Evolutionary conservation across 2,329 filamentous ascomycete genomes (phyloP), one percentile per base, ranked within the genome.

Genomic region (Graphilbum fragrans): DNA sequence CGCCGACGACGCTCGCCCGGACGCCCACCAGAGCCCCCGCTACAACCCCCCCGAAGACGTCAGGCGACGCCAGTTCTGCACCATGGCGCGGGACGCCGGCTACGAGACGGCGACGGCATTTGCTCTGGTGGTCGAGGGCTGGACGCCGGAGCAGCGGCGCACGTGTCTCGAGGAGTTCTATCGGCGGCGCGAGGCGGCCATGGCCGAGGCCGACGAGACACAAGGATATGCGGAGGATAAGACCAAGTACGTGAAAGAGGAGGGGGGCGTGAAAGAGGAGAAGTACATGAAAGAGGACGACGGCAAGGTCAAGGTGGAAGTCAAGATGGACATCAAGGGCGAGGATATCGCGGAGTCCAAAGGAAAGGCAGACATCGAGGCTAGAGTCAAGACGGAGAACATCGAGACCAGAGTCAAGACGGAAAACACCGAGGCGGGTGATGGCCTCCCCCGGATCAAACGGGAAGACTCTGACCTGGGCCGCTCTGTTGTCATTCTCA

Each of bases 101-200:
- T 94, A 86, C 55, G 65, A 70, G 1, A 80, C 75, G 55, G 79
- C 81, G 2, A 83, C 78, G 0, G 82, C 92, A 46, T 96, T 96
- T 68, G 92, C 88, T 4, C 65, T 95, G 31, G 77, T 87, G 14
- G 88, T 96, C 3, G 92, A 96, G 60, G 75, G 79, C 14, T 93
- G 87, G 85, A 93, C 84, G 36, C 84, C 90, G 57, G 84, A 82
- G 53, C 72, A 92, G 62, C 66, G 90, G 53, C 72, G 83, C 46
- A 78, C 81, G 49, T 88, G 77, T 58, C 64, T 96, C 21, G 83
- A 93, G 43, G 66, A 65, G 3, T 96, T 94, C 59, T 96, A 96
- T 65, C 63, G 67, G 47, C 69, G 68, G 50, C 69, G 88, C 48
- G 70, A 77, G 54, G 70, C 71, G n/a, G 12, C 12, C 8, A 8